Conservation (phyloP, 192 early-diverging fungal genomes). For the Spizellomyces sp. region DNA sequence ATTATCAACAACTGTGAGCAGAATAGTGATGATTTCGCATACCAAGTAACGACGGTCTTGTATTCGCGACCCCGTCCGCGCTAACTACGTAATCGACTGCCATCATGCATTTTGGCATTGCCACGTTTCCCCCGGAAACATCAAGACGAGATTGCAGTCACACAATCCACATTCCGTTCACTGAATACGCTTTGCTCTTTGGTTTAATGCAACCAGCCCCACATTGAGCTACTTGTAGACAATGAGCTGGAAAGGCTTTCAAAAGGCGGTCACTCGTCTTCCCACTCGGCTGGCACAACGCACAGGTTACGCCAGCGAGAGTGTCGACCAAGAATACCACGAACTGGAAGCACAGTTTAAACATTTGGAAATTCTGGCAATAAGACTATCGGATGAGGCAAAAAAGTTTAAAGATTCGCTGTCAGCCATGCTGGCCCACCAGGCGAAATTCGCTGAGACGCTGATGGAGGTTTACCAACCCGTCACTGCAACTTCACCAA, state of each 20-base stretch:
- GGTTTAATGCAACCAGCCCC: too few relatives aligned
- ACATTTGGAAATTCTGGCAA: constrained; percentile 57
- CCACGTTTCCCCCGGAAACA: too few relatives aligned
- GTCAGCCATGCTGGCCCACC: constrained; percentile 57
- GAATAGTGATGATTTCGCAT: too few relatives aligned
- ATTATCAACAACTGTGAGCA: too few relatives aligned
- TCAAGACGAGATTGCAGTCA: too few relatives aligned
- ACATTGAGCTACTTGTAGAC: too few relatives aligned
- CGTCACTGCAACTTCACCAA: constrained; percentile 47
- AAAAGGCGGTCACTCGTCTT: constrained; percentile 78
- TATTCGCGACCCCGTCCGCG: too few relatives aligned
- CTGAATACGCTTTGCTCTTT: too few relatives aligned
- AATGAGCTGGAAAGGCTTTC: constrained; percentile 75
- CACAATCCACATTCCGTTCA: too few relatives aligned
- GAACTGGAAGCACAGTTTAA: constrained; percentile 64
- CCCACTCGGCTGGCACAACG: constrained; percentile 74
- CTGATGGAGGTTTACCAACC: constrained; percentile 58
- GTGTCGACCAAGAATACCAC: constrained; percentile 69
- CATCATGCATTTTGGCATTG: too few relatives aligned
- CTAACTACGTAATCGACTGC: too few relatives aligned
- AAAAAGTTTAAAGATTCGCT: constrained; percentile 66
- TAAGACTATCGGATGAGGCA: constrained; percentile 65
- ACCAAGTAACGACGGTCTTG: too few relatives aligned
- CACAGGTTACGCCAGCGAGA: constrained; percentile 55
- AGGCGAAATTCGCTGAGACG: constrained; percentile 58